Evolutionary conservation across 225 moss, liverwort and hornwort species (phyloP).

Genomic region (Pseudisothecium myosuroides): DNA sequence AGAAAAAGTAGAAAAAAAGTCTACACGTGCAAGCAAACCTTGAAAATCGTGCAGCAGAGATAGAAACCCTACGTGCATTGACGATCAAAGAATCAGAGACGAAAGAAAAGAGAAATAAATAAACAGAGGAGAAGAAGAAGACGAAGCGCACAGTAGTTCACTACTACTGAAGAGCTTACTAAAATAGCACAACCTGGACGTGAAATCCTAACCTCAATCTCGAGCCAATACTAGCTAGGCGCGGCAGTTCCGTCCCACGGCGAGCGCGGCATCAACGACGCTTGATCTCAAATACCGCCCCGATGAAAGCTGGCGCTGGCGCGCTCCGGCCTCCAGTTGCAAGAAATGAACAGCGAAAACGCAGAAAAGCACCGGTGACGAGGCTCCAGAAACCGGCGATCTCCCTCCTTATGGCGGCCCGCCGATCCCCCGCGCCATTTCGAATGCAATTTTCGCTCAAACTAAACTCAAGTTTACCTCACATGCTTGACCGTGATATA

Average conservation of each 20-base stretch:
- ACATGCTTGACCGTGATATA: not conserved
- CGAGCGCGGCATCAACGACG: slow-evolving; percentile 28
- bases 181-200: not conserved
- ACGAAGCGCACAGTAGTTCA: not conserved
- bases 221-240: not conserved
- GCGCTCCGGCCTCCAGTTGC: slow-evolving; percentile 55
- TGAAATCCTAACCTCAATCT: not conserved
- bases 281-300: slow-evolving; percentile 49
- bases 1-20: not conserved
- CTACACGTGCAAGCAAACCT: not conserved
- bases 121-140: not conserved
- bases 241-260: slow-evolving; percentile 1
- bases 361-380: slow-evolving; percentile 15
- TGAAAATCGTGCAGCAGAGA: not conserved
- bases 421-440: not conserved
- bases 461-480: too few species aligned
- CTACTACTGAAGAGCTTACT: not conserved
- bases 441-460: not conserved
- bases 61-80: slow-evolving; percentile 17
- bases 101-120: not conserved
- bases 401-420: not conserved
- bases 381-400: slow-evolving; percentile 2
- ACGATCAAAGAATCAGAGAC: not conserved
- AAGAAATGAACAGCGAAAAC: slow-evolving; percentile 29
- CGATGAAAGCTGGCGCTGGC: slow-evolving; percentile 12